Percentiles rank a stretch among this genome's conserved stretches.
phyloP scores from a whole-genome alignment of 176 grass and related monocot species.

The Carex littledalei region DNA sequence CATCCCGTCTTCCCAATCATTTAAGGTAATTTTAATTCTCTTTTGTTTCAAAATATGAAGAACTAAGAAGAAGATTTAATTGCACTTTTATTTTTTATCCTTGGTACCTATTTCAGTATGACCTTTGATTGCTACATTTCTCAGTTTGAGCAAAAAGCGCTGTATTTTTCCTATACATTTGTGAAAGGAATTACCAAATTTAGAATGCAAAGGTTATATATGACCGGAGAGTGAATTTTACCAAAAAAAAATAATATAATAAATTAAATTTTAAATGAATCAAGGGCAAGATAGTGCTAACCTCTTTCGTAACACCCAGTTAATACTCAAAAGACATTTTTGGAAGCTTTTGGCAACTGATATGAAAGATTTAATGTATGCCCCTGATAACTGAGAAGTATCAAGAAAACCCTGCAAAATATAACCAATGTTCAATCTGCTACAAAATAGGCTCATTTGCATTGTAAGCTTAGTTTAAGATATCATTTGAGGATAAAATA shows the following conservation, averaged over 20 bases:
- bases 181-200: not conserved
- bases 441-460: not conserved
- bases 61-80: not conserved
- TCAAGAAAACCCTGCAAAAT: not conserved
- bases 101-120: not conserved
- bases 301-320: not conserved
- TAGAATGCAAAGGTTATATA: not conserved
- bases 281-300: not conserved
- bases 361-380: not conserved
- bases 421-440: not conserved
- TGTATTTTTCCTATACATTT: not conserved
- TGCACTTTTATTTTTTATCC: not conserved
- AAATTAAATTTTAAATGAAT: not conserved
- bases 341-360: not conserved
- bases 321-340: not conserved
- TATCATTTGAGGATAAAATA: not conserved
- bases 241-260: not conserved
- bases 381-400: not conserved
- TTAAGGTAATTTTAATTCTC: conserved; percentile 49
- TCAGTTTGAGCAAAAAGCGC: not conserved
- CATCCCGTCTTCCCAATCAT: conserved; percentile 22
- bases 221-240: not conserved
- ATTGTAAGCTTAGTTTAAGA: not conserved
- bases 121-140: not conserved
- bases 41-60: not conserved